Evolutionary conservation across 2,329 filamentous ascomycete genomes (phyloP).

Genomic region (Trichoderma oligosporum): DNA sequence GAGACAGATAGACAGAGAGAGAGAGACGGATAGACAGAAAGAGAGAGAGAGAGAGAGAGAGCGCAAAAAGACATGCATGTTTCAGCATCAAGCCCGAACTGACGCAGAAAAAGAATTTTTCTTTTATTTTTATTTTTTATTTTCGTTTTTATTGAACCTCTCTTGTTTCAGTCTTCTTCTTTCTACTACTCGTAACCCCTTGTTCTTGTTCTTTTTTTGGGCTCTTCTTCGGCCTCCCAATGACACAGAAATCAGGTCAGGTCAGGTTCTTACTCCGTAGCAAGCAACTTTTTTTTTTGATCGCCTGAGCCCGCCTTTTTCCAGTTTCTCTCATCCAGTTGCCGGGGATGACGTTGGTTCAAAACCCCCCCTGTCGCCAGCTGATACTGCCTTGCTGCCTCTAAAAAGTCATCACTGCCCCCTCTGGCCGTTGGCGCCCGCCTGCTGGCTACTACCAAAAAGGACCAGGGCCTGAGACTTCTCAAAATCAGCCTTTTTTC

Average conservation of each 20-base stretch:
- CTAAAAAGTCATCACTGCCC: constrained; percentile 17
- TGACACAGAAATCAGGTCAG: constrained; percentile 12
- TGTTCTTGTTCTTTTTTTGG: constrained; percentile 5
- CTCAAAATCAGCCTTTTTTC: constrained; percentile 15
- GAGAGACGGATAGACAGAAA: no score
- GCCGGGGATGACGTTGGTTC: constrained; percentile 16
- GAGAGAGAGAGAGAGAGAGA: no score
- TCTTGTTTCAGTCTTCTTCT: background rate
- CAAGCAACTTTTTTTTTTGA: constrained; percentile 1
- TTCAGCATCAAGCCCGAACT: no score
- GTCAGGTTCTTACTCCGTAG: constrained; percentile 10
- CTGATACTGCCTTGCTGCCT: constrained; percentile 22
- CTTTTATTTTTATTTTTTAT: no score
- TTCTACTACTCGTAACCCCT: background rate
- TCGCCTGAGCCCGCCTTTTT: constrained; percentile 12
- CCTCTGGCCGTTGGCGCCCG: constrained; percentile 14
- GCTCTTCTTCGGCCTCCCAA: constrained; percentile 1
- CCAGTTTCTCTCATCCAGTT: background rate
- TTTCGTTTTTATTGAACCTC: no score
- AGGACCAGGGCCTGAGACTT: constrained; percentile 7
- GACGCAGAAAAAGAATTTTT: no score
- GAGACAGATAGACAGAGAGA: no score
- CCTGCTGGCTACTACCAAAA: background rate
- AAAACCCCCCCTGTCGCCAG: constrained; percentile 16
- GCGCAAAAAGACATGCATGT: no score